Evolutionary conservation across 495 filamentous ascomycete species (phyloP), one percentile per base, ranked within the genome.

Genomic region (Jackrogersella multiformis): DNA sequence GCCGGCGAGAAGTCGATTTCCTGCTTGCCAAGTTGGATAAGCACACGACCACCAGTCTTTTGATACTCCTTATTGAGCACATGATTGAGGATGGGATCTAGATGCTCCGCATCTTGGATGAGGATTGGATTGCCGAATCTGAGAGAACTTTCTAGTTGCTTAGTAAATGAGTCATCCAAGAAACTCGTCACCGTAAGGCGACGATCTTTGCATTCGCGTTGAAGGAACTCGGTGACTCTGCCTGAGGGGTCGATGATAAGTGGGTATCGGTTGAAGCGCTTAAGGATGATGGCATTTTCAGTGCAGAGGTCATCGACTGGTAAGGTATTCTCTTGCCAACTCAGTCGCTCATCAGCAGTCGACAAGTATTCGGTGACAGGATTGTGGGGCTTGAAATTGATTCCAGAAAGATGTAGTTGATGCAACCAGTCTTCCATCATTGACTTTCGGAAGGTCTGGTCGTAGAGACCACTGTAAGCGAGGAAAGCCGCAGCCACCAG

Each of bases 31-130:
- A 99, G 89, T 75, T 98, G 95, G 61, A 98, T 98, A 46, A 99
- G 86, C 35, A 99, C 95, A 84, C 95, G 94, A 12, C 95, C 95
- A 57, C 95, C 95, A n/a, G 95, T 99, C 80, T 93, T 97, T 77
- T 99, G 95, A 77, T 99, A 98, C 73, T 99, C 95, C 77, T 98
- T 98, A 80, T 99, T 99, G 76, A 99, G 87, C 45, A 99, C 94
- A 73, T 99, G 96, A 74, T 97, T 99, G 71, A 99, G 88, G 53
- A 99, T 90, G 5, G 95, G 95, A 73, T 99, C 95, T 54, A 99
- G 78, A 73, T 98, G 91, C 78, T 99, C 95, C 3, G 95, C 95
- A 77, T 99, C 95, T 76, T 99, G 95, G 67, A 99, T 97, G 51
- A 99, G 87, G 66, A 99, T 98, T 4, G 95, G 94, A 69, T 98